Evolutionary conservation across 139 green algal species (phyloP).

Genomic region (Diplosphaera chodatii): DNA sequence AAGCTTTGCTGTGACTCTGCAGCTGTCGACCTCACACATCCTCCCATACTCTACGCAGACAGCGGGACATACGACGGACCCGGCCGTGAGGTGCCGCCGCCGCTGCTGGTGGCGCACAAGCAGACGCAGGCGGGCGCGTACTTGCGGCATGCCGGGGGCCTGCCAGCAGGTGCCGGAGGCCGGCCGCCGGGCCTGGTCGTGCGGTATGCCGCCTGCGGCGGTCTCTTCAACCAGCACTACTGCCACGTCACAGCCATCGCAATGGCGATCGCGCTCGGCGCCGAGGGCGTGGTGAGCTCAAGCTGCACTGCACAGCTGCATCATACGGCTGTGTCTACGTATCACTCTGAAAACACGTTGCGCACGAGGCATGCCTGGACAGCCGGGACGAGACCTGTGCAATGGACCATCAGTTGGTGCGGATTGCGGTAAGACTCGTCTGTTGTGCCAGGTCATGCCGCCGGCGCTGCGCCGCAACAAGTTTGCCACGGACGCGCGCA

Average conservation of each 20-base stretch:
- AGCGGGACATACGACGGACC: background rate
- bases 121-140: background rate
- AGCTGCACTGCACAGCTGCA: too few relatives aligned
- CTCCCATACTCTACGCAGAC: too few relatives aligned
- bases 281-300: background rate
- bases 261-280: background rate
- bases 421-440: too few relatives aligned
- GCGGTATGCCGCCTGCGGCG: background rate
- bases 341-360: too few relatives aligned
- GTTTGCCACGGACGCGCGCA: background rate
- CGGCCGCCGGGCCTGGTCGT: background rate
- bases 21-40: too few relatives aligned
- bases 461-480: background rate
- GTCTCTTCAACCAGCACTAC: constrained; percentile 4
- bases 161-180: background rate
- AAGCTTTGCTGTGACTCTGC: too few relatives aligned
- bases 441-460: background rate
- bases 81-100: background rate
- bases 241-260: background rate
- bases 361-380: too few relatives aligned
- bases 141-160: background rate
- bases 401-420: too few relatives aligned
- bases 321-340: too few relatives aligned
- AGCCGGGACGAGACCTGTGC: too few relatives aligned
- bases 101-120: background rate